Evolutionary conservation across 2,329 filamentous ascomycete genomes (phyloP).

Genomic region (Calonectria pseudoreteaudii): DNA sequence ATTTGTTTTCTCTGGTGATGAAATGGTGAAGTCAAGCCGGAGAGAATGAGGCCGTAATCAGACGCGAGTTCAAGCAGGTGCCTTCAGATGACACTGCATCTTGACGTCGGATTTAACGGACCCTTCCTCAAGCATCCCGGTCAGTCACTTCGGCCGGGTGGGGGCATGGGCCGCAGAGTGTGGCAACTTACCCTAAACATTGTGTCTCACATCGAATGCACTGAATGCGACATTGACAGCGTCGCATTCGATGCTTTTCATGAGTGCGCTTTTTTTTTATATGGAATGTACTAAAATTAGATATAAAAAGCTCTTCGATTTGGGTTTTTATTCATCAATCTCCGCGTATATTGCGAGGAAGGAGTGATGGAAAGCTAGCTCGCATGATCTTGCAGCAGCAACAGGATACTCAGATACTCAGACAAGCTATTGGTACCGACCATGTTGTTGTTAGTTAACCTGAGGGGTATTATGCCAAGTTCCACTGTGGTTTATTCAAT

Average conservation of each 20-base stretch:
- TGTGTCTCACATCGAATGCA: not conserved
- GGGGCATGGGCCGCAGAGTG: not conserved
- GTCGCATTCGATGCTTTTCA: not conserved
- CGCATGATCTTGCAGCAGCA: not conserved
- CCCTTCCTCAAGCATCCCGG: not conserved
- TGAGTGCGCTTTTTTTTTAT: not conserved
- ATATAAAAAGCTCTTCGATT: too few relatives aligned
- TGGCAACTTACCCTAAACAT: constrained; percentile 4
- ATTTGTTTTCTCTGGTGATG: not conserved
- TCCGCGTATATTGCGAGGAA: not conserved
- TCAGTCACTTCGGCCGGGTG: not conserved
- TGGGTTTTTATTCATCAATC: too few relatives aligned
- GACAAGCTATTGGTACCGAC: not conserved
- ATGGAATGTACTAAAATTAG: too few relatives aligned
- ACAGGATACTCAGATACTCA: not conserved
- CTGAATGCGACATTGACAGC: not conserved
- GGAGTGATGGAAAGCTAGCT: not conserved
- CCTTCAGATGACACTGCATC: not conserved
- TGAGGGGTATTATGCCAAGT: not conserved
- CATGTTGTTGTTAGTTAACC: not conserved
- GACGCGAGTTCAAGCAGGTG: not conserved
- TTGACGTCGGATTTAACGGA: constrained; percentile 15
- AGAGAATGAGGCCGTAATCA: not conserved
- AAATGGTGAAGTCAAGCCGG: not conserved
- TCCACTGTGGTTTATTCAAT: not conserved